phyloP scores from a whole-genome alignment of 768 basidiomycete genomes.

The Trametes sanguinea region DNA sequence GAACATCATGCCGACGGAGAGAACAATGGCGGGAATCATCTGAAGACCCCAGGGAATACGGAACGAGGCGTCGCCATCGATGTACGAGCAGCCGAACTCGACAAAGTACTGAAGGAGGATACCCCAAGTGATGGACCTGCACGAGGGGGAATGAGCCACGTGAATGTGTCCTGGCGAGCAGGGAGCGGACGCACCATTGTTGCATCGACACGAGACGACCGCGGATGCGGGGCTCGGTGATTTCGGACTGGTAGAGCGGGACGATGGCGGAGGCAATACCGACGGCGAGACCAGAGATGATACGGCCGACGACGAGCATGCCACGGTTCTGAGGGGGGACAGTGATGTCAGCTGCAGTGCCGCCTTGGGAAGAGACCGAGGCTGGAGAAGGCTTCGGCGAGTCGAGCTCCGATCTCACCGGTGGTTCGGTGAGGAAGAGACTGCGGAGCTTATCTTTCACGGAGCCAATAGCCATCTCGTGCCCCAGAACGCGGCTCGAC shows the following conservation, averaged over 20 bases:
- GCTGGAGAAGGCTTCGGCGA: no score
- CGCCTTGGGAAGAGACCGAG: background rate
- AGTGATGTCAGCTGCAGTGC: background rate
- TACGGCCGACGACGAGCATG: conserved; percentile 60
- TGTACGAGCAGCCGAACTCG: conserved; percentile 75
- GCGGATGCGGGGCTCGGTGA: conserved; percentile 70
- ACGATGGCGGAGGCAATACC: conserved; percentile 68
- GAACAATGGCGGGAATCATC: conserved; percentile 73
- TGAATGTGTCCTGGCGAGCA: background rate
- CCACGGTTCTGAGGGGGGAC: conserved; percentile 52
- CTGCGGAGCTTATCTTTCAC: conserved; percentile 7
- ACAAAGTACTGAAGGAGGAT: conserved; percentile 77
- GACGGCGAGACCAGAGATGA: conserved; percentile 69
- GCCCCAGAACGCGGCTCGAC: no score
- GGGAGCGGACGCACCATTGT: conserved; percentile 51
- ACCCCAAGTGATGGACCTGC: conserved; percentile 67
- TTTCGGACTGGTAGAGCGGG: conserved; percentile 75
- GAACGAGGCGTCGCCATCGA: conserved; percentile 70
- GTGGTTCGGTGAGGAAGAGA: background rate
- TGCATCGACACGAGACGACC: conserved; percentile 77
- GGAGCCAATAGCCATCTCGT: background rate
- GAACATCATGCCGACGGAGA: conserved; percentile 63
- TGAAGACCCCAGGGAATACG: conserved; percentile 82
- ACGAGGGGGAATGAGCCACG: background rate
- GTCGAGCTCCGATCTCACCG: background rate